phyloP scores from a whole-genome alignment of 2,329 filamentous ascomycete species.

The Exophiala sideris region DNA sequence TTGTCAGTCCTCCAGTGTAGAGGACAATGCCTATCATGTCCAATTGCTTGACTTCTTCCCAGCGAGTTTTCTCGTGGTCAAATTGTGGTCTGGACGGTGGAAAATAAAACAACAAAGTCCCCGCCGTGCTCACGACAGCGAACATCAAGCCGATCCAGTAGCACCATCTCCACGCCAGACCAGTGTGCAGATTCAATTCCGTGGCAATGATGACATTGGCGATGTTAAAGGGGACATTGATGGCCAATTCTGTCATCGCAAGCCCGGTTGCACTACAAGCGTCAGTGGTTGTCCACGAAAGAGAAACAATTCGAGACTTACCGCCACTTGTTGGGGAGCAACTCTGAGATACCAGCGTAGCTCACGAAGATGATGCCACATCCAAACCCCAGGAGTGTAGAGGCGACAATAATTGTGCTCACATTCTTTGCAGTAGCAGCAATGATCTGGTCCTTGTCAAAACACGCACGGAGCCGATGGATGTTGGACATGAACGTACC shows the following conservation, averaged over 20 bases:
- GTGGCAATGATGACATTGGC: slow-evolving; percentile 35
- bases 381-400: slow-evolving; percentile 34
- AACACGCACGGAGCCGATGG: neutral
- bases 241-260: slow-evolving; percentile 1
- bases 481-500: neutral
- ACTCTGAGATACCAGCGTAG: slow-evolving; percentile 34
- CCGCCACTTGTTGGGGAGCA: slow-evolving; percentile 39
- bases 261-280: neutral
- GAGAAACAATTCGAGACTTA: slow-evolving; percentile 35
- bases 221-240: slow-evolving; percentile 29
- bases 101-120: slow-evolving; percentile 47
- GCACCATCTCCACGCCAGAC: slow-evolving; percentile 45
- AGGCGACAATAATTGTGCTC: slow-evolving; percentile 37
- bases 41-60: slow-evolving; percentile 36
- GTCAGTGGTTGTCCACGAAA: neutral
- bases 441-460: slow-evolving; percentile 26
- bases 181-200: neutral
- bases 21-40: slow-evolving; percentile 11
- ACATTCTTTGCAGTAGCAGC: slow-evolving; percentile 36
- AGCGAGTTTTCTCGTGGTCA: slow-evolving; percentile 28
- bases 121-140: slow-evolving; percentile 6
- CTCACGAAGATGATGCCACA: slow-evolving; percentile 38
- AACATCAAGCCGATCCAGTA: slow-evolving; percentile 36
- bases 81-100: slow-evolving; percentile 49
- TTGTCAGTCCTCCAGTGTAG: slow-evolving; percentile 4